A percentile compares a stretch with the other conserved stretches of the same genome.
Conservation (phyloP, 2,329 filamentous ascomycete genomes). For the Aureobasidium pullulans region DNA sequence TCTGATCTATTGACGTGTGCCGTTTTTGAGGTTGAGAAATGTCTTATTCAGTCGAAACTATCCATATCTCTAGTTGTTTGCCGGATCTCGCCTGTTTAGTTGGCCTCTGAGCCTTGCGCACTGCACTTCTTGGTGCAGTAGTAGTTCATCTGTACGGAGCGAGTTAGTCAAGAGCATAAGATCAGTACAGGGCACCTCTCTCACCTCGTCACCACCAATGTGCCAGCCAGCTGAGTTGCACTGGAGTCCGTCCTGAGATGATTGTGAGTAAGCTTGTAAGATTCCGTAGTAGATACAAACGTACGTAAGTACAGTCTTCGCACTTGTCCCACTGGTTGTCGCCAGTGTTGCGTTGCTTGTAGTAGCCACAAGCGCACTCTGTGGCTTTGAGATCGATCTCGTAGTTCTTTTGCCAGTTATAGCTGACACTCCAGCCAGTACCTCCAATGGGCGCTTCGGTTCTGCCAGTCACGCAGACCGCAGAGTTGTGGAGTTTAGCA, state of each 20-base stretch:
- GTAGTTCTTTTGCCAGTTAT: neutral
- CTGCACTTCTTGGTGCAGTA: neutral
- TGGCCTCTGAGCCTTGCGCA: neutral
- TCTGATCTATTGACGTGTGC: too few species aligned
- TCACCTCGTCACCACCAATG: neutral
- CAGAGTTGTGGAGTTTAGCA: neutral
- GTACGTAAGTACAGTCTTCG: neutral
- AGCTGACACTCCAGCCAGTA: neutral
- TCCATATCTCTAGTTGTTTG: too few species aligned
- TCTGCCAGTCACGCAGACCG: neutral
- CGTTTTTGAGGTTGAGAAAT: too few species aligned
- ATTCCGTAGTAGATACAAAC: neutral
- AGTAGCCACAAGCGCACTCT: neutral
- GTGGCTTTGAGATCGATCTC: neutral
- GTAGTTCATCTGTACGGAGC: neutral
- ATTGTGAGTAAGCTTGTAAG: neutral
- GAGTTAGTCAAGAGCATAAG: neutral
- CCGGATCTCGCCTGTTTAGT: neutral
- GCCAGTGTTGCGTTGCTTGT: conserved; percentile 1
- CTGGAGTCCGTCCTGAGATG: neutral
- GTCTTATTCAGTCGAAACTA: too few species aligned
- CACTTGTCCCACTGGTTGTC: neutral
- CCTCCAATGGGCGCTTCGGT: neutral
- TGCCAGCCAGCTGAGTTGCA: neutral
- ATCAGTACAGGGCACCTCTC: neutral